phyloP scores from a whole-genome alignment of 2,329 filamentous ascomycete species.

The Colletotrichum eleusines region DNA sequence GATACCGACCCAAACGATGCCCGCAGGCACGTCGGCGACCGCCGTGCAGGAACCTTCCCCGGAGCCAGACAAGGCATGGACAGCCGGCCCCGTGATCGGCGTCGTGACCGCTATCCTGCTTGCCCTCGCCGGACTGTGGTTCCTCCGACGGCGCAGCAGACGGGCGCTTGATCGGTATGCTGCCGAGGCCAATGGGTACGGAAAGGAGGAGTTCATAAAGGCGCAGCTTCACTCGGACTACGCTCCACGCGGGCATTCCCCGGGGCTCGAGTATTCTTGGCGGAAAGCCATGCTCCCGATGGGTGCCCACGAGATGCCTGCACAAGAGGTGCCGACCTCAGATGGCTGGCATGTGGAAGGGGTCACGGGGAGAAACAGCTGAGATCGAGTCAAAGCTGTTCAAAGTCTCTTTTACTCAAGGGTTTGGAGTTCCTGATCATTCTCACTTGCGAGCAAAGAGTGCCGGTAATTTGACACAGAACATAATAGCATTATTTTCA shows the following conservation, averaged over 20 bases:
- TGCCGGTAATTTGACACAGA: background rate
- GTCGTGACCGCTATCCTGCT: background rate
- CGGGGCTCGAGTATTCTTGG: conserved; percentile 13
- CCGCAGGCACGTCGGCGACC: background rate
- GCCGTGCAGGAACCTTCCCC: background rate
- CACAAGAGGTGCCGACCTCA: background rate
- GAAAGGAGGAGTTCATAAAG: background rate
- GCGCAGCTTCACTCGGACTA: conserved; percentile 3
- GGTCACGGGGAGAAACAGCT: background rate
- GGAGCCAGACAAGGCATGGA: conserved; percentile 4
- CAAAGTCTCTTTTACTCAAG: too few species aligned
- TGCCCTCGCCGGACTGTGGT: background rate
- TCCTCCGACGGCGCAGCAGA: background rate
- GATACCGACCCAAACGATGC: background rate
- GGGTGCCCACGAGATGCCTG: conserved; percentile 6
- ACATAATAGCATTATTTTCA: conserved; percentile 2
- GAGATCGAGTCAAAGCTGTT: background rate
- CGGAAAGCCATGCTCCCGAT: background rate
- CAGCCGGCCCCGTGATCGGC: conserved; percentile 22
- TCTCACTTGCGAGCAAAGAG: background rate
- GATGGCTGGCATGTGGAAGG: conserved; percentile 3
- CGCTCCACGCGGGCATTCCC: background rate
- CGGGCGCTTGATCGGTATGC: too few species aligned
- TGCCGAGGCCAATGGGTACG: background rate
- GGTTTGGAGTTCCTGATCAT: background rate